Evolutionary conservation across 202 grass and related monocot species (phyloP).

Genomic region (Schoenoplectus triqueter): DNA sequence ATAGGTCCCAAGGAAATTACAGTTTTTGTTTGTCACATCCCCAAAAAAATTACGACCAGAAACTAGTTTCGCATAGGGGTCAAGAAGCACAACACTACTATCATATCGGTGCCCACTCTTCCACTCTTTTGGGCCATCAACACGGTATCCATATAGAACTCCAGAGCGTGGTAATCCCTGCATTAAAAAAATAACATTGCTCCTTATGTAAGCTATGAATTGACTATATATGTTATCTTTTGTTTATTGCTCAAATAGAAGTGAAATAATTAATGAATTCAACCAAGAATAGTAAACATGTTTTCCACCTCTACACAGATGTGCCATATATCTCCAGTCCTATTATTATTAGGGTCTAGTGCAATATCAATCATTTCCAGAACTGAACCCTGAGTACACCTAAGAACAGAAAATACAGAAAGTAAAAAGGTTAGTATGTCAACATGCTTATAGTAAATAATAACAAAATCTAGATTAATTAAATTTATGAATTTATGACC

Average conservation of each 20-base stretch:
- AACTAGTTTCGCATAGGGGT: slow-evolving; percentile 98
- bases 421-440: not conserved
- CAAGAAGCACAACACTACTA: slow-evolving; percentile 73
- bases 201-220: not conserved
- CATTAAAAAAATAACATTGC: slow-evolving; percentile 35
- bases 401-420: slow-evolving; percentile 41
- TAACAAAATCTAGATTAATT: slow-evolving; percentile 18
- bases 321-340: slow-evolving; percentile 96
- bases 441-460: not conserved
- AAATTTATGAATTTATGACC: slow-evolving; percentile 46
- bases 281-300: not conserved
- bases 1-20: slow-evolving; percentile 69
- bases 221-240: not conserved
- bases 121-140: slow-evolving; percentile 81
- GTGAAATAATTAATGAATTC: slow-evolving; percentile 29
- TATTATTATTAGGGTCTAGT: slow-evolving; percentile 68
- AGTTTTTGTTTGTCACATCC: slow-evolving; percentile 52
- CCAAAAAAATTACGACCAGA: slow-evolving; percentile 76
- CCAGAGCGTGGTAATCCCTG: slow-evolving; percentile 81
- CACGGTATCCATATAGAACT: slow-evolving; percentile 83
- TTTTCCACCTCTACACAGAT: slow-evolving; percentile 69
- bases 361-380: slow-evolving; percentile 54
- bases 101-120: slow-evolving; percentile 85
- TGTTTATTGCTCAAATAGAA: not conserved
- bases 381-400: slow-evolving; percentile 46